A percentile compares a stretch with the other conserved stretches of the same genome.
Conservation (phyloP, 2,329 filamentous ascomycete genomes). For the Verticillium tricorpus region DNA sequence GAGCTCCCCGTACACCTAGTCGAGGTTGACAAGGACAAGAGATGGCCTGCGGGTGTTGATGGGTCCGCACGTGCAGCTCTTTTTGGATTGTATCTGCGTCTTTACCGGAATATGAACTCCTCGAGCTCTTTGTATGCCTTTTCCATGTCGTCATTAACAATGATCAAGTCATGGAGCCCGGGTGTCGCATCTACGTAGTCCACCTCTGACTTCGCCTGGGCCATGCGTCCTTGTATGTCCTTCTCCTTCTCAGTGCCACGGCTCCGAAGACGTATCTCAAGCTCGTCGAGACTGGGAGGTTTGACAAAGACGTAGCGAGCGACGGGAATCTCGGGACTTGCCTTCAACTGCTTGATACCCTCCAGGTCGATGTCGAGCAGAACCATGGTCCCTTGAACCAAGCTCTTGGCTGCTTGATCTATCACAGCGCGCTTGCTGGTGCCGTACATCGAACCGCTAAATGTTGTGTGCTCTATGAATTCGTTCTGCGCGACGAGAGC, state of each 20-base stretch:
- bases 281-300: conserved; percentile 68
- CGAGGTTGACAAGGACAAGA: no score
- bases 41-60: no score
- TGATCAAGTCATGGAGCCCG: conserved; percentile 41
- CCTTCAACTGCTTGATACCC: conserved; percentile 90
- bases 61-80: no score
- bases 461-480: conserved; percentile 77
- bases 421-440: conserved; percentile 76
- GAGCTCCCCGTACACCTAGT: no score
- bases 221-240: conserved; percentile 61
- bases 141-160: conserved; percentile 39
- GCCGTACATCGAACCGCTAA: conserved; percentile 82
- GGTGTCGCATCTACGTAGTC: conserved; percentile 57
- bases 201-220: conserved; percentile 69
- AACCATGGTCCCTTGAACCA: conserved; percentile 58
- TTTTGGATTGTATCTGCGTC: not conserved
- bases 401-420: conserved; percentile 59
- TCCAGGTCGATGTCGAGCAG: conserved; percentile 97
- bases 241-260: conserved; percentile 74
- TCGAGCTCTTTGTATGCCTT: conserved; percentile 49
- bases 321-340: conserved; percentile 51
- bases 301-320: conserved; percentile 82
- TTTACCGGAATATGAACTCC: conserved; percentile 37
- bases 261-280: conserved; percentile 70
- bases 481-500: conserved; percentile 60